These are phyloP conservation scores for Marchantia polymorpha DNA, from an alignment of 225 moss, liverwort and hornwort genomes.

Conservation along the genomic window DNA sequence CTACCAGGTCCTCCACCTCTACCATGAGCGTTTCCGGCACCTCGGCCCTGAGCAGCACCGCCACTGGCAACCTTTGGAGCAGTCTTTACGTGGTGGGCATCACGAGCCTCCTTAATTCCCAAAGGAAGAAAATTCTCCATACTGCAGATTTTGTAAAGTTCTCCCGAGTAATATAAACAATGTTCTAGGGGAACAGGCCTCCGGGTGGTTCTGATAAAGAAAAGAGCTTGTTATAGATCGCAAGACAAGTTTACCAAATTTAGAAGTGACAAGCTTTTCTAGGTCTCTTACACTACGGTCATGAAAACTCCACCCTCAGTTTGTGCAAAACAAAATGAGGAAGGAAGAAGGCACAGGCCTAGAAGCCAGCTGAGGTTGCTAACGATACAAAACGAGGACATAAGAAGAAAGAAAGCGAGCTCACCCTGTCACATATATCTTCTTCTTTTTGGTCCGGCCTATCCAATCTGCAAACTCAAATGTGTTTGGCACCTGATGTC, in stretches of 20 bases:
- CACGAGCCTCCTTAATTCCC: conserved; percentile 86
- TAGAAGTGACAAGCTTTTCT: too few species aligned
- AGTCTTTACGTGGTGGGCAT: conserved; percentile 77
- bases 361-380: neutral
- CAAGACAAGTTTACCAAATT: neutral
- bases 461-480: conserved; percentile 99
- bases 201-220: conserved; percentile 60
- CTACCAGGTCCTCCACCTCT: conserved; percentile 59
- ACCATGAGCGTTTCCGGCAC: conserved; percentile 35
- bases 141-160: conserved; percentile 85
- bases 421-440: conserved; percentile 91
- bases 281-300: neutral
- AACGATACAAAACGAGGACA: neutral
- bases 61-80: conserved; percentile 45
- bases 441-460: conserved; percentile 89
- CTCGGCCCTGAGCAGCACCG: conserved; percentile 55
- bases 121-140: conserved; percentile 71
- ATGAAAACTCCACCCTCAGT: neutral
- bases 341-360: neutral
- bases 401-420: neutral
- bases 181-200: conserved; percentile 97
- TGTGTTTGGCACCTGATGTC: conserved; percentile 81
- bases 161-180: conserved; percentile 88
- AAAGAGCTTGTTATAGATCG: neutral
- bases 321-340: neutral